Evolutionary conservation across 805 yeast species (phyloP).

Genomic region (Saccharomycopsis selenospora): DNA sequence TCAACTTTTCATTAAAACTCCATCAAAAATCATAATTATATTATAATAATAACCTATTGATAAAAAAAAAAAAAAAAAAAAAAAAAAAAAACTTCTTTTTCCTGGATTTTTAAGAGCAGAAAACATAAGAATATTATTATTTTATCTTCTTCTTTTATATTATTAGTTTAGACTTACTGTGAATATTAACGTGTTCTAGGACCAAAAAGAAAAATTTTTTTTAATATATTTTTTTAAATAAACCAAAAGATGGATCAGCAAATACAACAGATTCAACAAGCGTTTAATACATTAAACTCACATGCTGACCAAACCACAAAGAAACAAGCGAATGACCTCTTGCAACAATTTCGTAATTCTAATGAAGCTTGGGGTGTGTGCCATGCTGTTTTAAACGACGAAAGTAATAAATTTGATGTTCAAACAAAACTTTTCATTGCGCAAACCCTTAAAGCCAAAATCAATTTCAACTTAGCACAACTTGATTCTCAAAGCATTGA

Average conservation of each 20-base stretch:
- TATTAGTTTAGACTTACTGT: too few relatives aligned
- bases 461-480: conserved; percentile 79
- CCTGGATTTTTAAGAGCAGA: too few relatives aligned
- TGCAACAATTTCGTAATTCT: conserved; percentile 81
- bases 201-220: too few relatives aligned
- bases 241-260: conserved; percentile 11
- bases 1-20: too few relatives aligned
- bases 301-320: conserved; percentile 34
- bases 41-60: too few relatives aligned
- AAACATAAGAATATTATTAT: too few relatives aligned
- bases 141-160: too few relatives aligned
- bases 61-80: too few relatives aligned
- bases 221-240: too few relatives aligned
- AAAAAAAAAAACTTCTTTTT: too few relatives aligned
- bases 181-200: too few relatives aligned
- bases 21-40: too few relatives aligned
- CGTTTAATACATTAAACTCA: conserved; percentile 43
- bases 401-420: conserved; percentile 29
- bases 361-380: conserved; percentile 72
- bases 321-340: conserved; percentile 42
- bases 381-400: conserved; percentile 42
- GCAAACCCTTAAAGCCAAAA: conserved; percentile 79
- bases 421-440: conserved; percentile 78
- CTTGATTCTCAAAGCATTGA: conserved; percentile 50
- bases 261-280: conserved; percentile 31